Evolutionary conservation across 73 alveolate genomes (phyloP).

Genomic region (Urostyla sp.): DNA sequence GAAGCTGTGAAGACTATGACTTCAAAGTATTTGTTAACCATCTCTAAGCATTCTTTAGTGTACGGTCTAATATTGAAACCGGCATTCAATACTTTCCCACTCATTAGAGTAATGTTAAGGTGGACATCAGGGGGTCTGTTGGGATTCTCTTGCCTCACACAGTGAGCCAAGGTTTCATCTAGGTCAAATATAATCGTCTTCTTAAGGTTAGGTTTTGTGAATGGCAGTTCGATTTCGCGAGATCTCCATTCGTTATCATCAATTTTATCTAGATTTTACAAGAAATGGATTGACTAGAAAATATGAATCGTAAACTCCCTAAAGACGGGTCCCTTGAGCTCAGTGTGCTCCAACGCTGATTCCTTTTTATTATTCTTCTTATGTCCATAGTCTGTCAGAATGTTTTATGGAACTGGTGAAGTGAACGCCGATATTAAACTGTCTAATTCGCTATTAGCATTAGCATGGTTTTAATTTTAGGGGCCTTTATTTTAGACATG

Average conservation of each 20-base stretch:
- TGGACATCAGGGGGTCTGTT: conserved; percentile 47
- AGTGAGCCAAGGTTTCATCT: conserved; percentile 69
- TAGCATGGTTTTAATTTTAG: not conserved
- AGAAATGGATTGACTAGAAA: conserved; percentile 11
- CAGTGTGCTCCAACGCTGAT: conserved; percentile 33
- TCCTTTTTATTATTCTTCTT: conserved; percentile 11
- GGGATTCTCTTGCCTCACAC: conserved; percentile 54
- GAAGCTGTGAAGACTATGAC: conserved; percentile 79
- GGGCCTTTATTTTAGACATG: not conserved
- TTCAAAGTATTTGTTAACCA: conserved; percentile 68
- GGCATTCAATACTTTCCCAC: conserved; percentile 14
- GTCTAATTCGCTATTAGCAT: conserved; percentile 1
- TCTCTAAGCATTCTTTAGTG: conserved; percentile 62
- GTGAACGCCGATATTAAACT: conserved; percentile 3
- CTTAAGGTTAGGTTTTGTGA: conserved; percentile 31
- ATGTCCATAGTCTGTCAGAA: conserved; percentile 38
- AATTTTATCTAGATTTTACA: conserved; percentile 7
- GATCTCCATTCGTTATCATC: not conserved
- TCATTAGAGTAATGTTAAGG: conserved; percentile 21
- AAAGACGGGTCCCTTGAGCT: conserved; percentile 35
- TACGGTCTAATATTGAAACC: conserved; percentile 78
- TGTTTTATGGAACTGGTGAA: conserved; percentile 36
- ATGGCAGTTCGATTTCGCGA: conserved; percentile 12
- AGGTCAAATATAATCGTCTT: conserved; percentile 65
- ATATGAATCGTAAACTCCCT: conserved; percentile 37